These are phyloP conservation scores for Fusarium musae DNA, from an alignment of 2,329 filamentous ascomycete genomes.

Conservation along the genomic window DNA sequence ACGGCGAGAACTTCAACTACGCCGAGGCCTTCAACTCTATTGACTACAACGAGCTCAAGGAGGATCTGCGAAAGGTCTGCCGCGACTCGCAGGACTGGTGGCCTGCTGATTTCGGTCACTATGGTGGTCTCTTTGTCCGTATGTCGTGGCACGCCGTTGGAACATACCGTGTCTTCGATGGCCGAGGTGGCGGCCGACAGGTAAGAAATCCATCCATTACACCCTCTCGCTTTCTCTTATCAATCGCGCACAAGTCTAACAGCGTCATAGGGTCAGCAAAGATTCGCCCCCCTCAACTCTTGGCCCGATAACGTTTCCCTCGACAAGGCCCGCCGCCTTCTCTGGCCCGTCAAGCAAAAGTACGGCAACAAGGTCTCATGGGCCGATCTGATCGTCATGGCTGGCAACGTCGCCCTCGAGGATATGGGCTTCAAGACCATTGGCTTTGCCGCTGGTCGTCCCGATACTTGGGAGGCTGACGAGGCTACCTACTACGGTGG, in stretches of 20 bases:
- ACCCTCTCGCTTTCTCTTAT: neutral
- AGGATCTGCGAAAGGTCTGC: constrained; percentile 76
- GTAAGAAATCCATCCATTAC: constrained; percentile 32
- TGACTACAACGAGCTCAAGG: constrained; percentile 69
- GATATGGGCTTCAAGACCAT: constrained; percentile 80
- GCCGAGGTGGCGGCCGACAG: constrained; percentile 78
- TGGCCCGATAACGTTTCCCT: constrained; percentile 84
- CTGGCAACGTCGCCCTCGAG: constrained; percentile 81
- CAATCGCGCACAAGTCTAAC: neutral
- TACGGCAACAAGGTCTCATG: constrained; percentile 86
- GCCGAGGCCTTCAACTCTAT: constrained; percentile 30
- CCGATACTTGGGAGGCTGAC: constrained; percentile 80
- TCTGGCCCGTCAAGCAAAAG: constrained; percentile 86
- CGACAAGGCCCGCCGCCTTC: constrained; percentile 82
- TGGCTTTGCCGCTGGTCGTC: constrained; percentile 78
- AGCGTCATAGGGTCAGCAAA: constrained; percentile 70
- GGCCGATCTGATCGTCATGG: constrained; percentile 77
- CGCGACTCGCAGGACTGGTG: constrained; percentile 82
- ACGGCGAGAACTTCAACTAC: constrained; percentile 30
- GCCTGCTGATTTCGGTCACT: constrained; percentile 86
- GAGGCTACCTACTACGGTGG: constrained; percentile 82
- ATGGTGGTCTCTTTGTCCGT: constrained; percentile 82
- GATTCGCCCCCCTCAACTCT: constrained; percentile 83
- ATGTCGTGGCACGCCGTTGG: constrained; percentile 85
- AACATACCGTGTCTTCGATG: constrained; percentile 80